Evolutionary conservation across 2,329 filamentous ascomycete genomes (phyloP).

Genomic region (Aspergillus versicolor): DNA sequence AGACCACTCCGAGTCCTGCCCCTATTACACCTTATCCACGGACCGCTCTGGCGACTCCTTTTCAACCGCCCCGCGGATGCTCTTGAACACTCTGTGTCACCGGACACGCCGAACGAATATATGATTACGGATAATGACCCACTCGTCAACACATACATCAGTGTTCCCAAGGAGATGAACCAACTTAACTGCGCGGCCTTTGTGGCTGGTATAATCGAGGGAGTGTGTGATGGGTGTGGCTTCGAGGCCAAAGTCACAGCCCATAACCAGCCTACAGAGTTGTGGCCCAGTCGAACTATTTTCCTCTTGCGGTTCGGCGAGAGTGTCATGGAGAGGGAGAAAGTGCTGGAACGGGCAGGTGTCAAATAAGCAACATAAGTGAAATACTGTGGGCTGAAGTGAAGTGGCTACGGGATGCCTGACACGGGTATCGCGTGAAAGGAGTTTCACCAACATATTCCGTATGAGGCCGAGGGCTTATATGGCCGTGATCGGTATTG

Average conservation of each 20-base stretch:
- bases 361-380: constrained; percentile 36
- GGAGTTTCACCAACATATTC: background rate
- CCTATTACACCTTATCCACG: constrained; percentile 93
- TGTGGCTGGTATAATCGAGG: constrained; percentile 92
- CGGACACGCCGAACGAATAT: constrained; percentile 86
- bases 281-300: constrained; percentile 96
- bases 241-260: constrained; percentile 88
- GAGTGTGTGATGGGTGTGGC: constrained; percentile 87
- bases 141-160: constrained; percentile 90
- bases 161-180: constrained; percentile 90
- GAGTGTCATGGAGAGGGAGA: constrained; percentile 91
- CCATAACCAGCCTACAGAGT: constrained; percentile 71
- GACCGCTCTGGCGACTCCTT: constrained; percentile 85
- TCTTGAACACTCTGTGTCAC: constrained; percentile 81
- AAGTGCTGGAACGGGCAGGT: constrained; percentile 66
- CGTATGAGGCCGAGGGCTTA: background rate
- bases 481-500: background rate
- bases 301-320: constrained; percentile 90
- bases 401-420: background rate
- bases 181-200: constrained; percentile 96
- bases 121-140: constrained; percentile 99
- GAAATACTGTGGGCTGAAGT: background rate
- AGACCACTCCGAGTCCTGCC: constrained; percentile 85
- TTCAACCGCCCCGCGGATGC: constrained; percentile 89
- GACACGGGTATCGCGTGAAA: background rate